A percentile compares a stretch with the other conserved stretches of the same genome.
Conservation (phyloP, 495 filamentous ascomycete species). For the Wilcoxina mikolae region DNA sequence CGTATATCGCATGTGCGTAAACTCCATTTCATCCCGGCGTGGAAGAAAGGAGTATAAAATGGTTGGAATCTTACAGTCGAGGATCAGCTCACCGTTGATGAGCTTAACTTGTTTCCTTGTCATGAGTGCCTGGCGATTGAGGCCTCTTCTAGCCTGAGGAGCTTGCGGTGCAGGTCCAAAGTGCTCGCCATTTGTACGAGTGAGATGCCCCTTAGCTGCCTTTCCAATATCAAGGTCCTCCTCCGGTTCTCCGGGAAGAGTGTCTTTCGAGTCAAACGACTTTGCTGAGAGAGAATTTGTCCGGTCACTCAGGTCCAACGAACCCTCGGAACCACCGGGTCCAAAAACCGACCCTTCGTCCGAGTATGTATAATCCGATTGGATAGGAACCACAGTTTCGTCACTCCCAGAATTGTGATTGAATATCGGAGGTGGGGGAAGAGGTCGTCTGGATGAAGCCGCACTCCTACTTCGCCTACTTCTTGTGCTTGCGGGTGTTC, state of each 20-base stretch:
- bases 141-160: conserved; percentile 68
- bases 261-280: conserved; percentile 12
- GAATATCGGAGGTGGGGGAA: conserved; percentile 86
- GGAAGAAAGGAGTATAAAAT: conserved; percentile 93
- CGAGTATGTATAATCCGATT: conserved; percentile 11
- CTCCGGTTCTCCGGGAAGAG: conserved; percentile 32
- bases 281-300: conserved; percentile 35
- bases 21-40: conserved; percentile 80
- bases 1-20: conserved; percentile 99
- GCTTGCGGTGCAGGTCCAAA: conserved; percentile 80
- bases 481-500: conserved; percentile 45
- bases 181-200: conserved; percentile 37
- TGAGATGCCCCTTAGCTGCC: conserved; percentile 29
- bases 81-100: conserved; percentile 90
- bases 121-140: conserved; percentile 72
- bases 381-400: conserved; percentile 19
- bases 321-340: conserved; percentile 47
- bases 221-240: conserved; percentile 34
- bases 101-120: conserved; percentile 85
- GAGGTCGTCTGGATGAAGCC: conserved; percentile 58
- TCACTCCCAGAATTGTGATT: conserved; percentile 27
- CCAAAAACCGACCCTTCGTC: conserved; percentile 26
- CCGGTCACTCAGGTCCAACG: conserved; percentile 36
- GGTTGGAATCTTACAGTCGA: conserved; percentile 98
- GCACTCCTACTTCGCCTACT: conserved; percentile 57